phyloP scores from a whole-genome alignment of 208 protist genomes.

The Trypanosoma lewisi region DNA sequence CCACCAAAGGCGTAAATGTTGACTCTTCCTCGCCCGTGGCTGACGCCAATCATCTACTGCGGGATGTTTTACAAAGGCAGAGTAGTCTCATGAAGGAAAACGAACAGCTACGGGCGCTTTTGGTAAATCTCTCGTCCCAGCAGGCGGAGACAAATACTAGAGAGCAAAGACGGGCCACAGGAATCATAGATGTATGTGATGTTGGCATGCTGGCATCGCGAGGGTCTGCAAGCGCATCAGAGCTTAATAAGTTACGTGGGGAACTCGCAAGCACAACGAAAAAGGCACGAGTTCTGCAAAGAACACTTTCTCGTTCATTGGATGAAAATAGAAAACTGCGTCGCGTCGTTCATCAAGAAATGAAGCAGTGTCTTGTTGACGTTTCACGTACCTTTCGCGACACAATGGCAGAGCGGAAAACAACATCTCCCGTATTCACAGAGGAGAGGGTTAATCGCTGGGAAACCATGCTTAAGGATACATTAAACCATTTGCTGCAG shows the following conservation, averaged over 20 bases:
- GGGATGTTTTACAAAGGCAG: not conserved
- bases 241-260: not conserved
- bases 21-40: not conserved
- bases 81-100: slow-evolving; percentile 7
- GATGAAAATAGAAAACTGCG: slow-evolving; percentile 20
- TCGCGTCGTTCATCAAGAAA: slow-evolving; percentile 1
- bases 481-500: not conserved
- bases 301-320: slow-evolving; percentile 13
- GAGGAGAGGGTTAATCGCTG: slow-evolving; percentile 12
- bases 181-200: slow-evolving; percentile 11
- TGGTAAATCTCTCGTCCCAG: slow-evolving; percentile 5
- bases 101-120: slow-evolving; percentile 7
- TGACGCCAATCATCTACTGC: not conserved
- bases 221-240: not conserved
- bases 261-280: not conserved
- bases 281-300: slow-evolving; percentile 7
- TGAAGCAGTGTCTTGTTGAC: slow-evolving; percentile 12
- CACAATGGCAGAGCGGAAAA: not conserved
- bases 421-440: not conserved
- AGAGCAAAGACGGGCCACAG: not conserved
- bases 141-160: slow-evolving; percentile 5
- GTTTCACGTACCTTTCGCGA: slow-evolving; percentile 7
- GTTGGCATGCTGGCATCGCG: not conserved
- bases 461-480: slow-evolving; percentile 13
- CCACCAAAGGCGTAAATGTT: not conserved